These are phyloP conservation scores for Russula vinacea DNA, from an alignment of 768 basidiomycete genomes.

Conservation along the genomic window DNA sequence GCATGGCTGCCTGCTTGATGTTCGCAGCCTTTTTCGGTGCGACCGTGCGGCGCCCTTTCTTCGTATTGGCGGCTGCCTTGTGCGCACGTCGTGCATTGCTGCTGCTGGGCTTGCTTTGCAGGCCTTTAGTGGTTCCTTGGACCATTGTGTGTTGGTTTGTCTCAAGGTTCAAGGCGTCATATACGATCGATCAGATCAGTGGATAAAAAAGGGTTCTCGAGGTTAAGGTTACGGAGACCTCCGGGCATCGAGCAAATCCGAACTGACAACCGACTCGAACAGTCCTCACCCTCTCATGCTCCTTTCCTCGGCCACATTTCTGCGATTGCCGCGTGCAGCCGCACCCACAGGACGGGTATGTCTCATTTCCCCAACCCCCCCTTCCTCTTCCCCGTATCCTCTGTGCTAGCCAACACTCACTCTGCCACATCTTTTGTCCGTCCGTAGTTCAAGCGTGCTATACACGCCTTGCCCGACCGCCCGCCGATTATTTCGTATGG, in stretches of 20 bases:
- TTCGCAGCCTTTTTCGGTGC: conserved; percentile 77
- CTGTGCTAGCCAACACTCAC: neutral
- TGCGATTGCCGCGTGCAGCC: conserved; percentile 25
- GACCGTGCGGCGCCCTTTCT: conserved; percentile 75
- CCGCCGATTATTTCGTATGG: conserved; percentile 76
- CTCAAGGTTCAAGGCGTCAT: neutral
- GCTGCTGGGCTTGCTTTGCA: conserved; percentile 49
- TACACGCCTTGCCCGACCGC: conserved; percentile 57
- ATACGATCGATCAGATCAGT: neutral
- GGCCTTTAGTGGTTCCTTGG: conserved; percentile 84
- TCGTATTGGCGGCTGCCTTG: conserved; percentile 65
- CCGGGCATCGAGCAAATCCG: conserved; percentile 9
- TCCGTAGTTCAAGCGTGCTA: conserved; percentile 52
- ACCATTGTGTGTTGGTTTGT: conserved; percentile 50
- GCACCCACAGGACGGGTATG: conserved; percentile 19
- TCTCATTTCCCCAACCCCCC: neutral
- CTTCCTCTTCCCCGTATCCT: neutral
- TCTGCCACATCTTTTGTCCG: neutral
- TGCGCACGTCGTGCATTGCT: conserved; percentile 55
- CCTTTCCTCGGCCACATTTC: conserved; percentile 35
- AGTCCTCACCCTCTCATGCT: conserved; percentile 37
- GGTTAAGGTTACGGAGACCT: conserved; percentile 27
- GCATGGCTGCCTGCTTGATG: conserved; percentile 72
- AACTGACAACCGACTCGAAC: neutral
- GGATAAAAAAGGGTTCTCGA: neutral